Evolutionary conservation across 129 eudicot genomes (phyloP), one percentile per base, ranked within the genome.

Genomic region (Artemisia tridentata): DNA sequence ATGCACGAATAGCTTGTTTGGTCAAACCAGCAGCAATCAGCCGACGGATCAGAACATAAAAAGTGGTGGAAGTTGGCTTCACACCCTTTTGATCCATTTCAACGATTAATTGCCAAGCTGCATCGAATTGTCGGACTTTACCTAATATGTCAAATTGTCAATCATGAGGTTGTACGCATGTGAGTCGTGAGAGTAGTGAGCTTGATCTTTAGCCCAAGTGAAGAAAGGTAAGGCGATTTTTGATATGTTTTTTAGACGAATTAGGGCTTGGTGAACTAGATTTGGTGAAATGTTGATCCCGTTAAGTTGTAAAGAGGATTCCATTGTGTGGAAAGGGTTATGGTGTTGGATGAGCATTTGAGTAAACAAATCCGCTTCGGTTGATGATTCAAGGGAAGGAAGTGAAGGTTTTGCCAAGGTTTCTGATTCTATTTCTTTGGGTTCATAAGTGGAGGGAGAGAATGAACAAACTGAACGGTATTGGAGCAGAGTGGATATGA

Each of bases 251-350:
- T 68, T 66, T 7, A 93, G 82, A 18, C 98, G 98, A 29, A 93
- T 73, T 60, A 93, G 96, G 72, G 88, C 89, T 65, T 89, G 98
- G 81, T 87, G 92, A 56, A 89, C 74, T 45, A 93, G 81, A 49
- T 2, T 0, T n/a, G 88, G 79, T 63, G 88, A 67, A 9, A 89
- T 76, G 16, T 72, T 60, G 20, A 92, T 72, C 52, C 92, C 95
- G 46, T 60, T 54, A 46, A 93, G 92, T 31, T 89, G 95, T 65
- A 85, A 85, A 17, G 98, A 87, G 23, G 98, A 92, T 68, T 93
- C 96, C 80, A 82, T 81, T 23, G 89, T 48, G 83, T 93, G 98
- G 65, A 81, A 93, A 0, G 98, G 98, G 84, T 93, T 93, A 86
- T 89, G 98, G 73, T 93, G 96, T 16, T 75, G 80, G 74, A 87